Evolutionary conservation across 208 protist genomes (phyloP).

Genomic region (Sergeia podlipaevii): DNA sequence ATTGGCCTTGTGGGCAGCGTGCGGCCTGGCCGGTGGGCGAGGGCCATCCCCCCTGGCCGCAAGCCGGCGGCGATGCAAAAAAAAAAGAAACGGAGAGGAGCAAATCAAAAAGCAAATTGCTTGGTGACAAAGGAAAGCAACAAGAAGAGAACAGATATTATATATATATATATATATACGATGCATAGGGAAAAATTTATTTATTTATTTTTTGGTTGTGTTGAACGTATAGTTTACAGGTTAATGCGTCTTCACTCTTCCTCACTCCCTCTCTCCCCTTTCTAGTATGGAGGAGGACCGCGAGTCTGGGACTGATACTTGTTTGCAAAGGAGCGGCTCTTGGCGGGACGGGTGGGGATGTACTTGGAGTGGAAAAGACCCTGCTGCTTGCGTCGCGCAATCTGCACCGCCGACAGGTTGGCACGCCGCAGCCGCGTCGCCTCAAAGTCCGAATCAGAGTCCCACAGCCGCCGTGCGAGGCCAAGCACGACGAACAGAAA

Average conservation of each 20-base stretch:
- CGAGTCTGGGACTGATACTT: conserved; percentile 21
- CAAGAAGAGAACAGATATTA: no score
- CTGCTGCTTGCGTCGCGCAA: conserved; percentile 52
- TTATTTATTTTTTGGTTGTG: conserved; percentile 1
- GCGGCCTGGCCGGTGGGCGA: no score
- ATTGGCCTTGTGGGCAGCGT: no score
- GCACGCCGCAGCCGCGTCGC: conserved; percentile 59
- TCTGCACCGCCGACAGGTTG: conserved; percentile 65
- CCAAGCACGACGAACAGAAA: conserved; percentile 66
- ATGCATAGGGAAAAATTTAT: no score
- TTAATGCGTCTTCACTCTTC: neutral
- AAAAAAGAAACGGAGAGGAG: no score
- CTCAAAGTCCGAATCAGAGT: conserved; percentile 63
- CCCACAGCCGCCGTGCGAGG: conserved; percentile 49
- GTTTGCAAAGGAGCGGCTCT: conserved; percentile 66
- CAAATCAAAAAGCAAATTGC: no score
- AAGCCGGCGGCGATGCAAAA: no score
- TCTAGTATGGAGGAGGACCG: conserved; percentile 45
- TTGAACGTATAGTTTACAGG: neutral
- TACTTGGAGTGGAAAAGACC: conserved; percentile 74
- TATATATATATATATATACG: no score
- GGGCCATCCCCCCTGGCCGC: no score
- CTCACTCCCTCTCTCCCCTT: no score
- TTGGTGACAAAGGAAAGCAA: no score
- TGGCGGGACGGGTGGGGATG: conserved; percentile 55